phyloP scores from a whole-genome alignment of 2,329 filamentous ascomycete genomes.

The Aspergillus sp. region DNA sequence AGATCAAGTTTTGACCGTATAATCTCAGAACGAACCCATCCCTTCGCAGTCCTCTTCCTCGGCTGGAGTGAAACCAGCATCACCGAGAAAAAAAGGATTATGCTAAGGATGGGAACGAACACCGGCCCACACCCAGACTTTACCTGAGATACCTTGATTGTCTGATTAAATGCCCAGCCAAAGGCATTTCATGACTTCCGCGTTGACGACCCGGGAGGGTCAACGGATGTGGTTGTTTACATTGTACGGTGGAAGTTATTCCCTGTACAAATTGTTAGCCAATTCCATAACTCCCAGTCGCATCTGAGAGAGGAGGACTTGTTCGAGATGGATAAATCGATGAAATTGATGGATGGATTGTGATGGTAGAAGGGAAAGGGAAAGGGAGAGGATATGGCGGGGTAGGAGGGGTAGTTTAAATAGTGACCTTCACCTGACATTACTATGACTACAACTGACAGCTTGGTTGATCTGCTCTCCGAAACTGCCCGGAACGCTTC shows the following conservation, averaged over 20 bases:
- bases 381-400: slow-evolving; percentile 10
- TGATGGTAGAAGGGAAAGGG: slow-evolving; percentile 10
- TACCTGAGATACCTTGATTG: slow-evolving; percentile 52
- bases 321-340: slow-evolving; percentile 12
- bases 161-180: slow-evolving; percentile 39
- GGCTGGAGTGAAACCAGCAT: slow-evolving; percentile 4
- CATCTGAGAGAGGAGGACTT: slow-evolving; percentile 20
- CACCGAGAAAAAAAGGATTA: background rate
- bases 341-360: background rate
- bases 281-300: background rate
- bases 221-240: slow-evolving; percentile 21
- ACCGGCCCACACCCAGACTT: slow-evolving; percentile 63
- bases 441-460: background rate
- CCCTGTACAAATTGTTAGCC: slow-evolving; percentile 14
- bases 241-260: slow-evolving; percentile 17
- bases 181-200: slow-evolving; percentile 41
- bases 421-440: slow-evolving; percentile 31
- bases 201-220: slow-evolving; percentile 15
- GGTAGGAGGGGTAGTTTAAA: slow-evolving; percentile 27
- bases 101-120: slow-evolving; percentile 47
- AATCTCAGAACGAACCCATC: slow-evolving; percentile 61
- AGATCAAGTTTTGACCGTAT: slow-evolving; percentile 97
- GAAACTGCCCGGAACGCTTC: background rate
- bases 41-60: slow-evolving; percentile 1
- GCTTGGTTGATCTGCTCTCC: background rate